These are phyloP conservation scores for Sugiyamaella grinbergsii DNA, from an alignment of 1,139 yeast genomes.

Conservation along the genomic window DNA sequence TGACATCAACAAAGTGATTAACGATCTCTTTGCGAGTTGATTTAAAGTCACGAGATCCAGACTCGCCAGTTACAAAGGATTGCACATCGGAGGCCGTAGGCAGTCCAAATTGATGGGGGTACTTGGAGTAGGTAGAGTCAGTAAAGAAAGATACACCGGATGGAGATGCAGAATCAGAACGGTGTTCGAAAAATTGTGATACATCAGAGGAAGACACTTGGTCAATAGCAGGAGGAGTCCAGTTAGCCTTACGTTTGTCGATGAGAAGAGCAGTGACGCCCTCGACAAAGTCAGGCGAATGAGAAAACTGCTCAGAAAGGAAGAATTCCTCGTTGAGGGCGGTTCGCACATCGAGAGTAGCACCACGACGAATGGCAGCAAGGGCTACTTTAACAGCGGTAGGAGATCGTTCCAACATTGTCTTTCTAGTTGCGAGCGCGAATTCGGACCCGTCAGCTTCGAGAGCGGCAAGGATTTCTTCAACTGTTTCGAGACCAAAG, in stretches of 20 bases:
- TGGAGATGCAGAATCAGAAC: conserved; percentile 33
- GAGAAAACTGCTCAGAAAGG: conserved; percentile 77
- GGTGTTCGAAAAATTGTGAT: conserved; percentile 33
- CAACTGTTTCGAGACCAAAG: conserved; percentile 62
- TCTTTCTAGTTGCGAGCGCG: conserved; percentile 61
- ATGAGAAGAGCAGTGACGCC: conserved; percentile 76
- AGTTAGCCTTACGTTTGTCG: conserved; percentile 60
- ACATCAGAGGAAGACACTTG: conserved; percentile 40
- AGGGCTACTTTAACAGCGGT: conserved; percentile 76
- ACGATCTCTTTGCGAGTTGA: conserved; percentile 68
- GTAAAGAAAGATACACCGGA: conserved; percentile 46
- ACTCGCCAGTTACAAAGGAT: conserved; percentile 66
- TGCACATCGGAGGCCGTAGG: conserved; percentile 67
- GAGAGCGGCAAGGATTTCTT: conserved; percentile 62
- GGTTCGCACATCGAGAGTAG: conserved; percentile 57
- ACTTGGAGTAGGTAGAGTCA: conserved; percentile 54
- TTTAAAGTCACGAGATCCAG: conserved; percentile 62
- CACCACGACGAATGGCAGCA: conserved; percentile 67
- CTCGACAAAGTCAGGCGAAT: conserved; percentile 64
- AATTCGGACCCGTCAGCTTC: conserved; percentile 61
- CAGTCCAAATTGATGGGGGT: conserved; percentile 79
- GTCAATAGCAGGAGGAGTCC: conserved; percentile 48
- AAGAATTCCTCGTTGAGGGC: conserved; percentile 75
- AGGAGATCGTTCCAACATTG: conserved; percentile 64
- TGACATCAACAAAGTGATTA: conserved; percentile 56